Evolutionary conservation across 2,329 filamentous ascomycete genomes (phyloP).

Genomic region (Pseudocercospora macadamiae): DNA sequence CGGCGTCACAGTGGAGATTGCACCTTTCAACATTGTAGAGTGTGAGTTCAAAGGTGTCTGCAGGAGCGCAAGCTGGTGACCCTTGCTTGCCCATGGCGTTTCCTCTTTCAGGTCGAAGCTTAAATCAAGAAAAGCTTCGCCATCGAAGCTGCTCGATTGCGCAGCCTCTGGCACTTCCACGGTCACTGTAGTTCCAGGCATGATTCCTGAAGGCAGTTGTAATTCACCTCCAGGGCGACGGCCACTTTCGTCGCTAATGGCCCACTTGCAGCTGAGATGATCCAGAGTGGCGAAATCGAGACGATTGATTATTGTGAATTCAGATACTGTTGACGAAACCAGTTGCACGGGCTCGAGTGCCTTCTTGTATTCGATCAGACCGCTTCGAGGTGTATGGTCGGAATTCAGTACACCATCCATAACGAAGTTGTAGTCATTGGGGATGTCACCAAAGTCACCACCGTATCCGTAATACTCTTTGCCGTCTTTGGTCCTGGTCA

Average conservation of each 20-base stretch:
- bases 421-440: conserved; percentile 49
- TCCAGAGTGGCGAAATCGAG: conserved; percentile 42
- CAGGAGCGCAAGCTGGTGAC: conserved; percentile 42
- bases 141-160: neutral
- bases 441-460: conserved; percentile 48
- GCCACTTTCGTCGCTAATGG: conserved; percentile 23
- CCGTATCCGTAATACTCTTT: conserved; percentile 48
- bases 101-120: conserved; percentile 40
- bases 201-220: conserved; percentile 16
- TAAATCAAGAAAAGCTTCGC: conserved; percentile 28
- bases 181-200: conserved; percentile 24
- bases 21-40: neutral
- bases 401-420: conserved; percentile 50
- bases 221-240: conserved; percentile 7
- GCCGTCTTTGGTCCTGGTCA: conserved; percentile 43
- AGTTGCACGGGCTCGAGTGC: conserved; percentile 46
- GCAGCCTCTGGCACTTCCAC: conserved; percentile 21
- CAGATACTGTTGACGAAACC: conserved; percentile 38
- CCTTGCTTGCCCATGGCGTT: conserved; percentile 38
- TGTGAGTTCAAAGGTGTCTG: conserved; percentile 35
- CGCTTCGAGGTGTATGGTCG: conserved; percentile 46
- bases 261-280: conserved; percentile 35
- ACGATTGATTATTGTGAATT: conserved; percentile 31
- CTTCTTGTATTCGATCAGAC: conserved; percentile 48
- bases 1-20: neutral